Evolutionary conservation across 805 yeast species (phyloP).

Genomic region (Maudiozyma barnettii): DNA sequence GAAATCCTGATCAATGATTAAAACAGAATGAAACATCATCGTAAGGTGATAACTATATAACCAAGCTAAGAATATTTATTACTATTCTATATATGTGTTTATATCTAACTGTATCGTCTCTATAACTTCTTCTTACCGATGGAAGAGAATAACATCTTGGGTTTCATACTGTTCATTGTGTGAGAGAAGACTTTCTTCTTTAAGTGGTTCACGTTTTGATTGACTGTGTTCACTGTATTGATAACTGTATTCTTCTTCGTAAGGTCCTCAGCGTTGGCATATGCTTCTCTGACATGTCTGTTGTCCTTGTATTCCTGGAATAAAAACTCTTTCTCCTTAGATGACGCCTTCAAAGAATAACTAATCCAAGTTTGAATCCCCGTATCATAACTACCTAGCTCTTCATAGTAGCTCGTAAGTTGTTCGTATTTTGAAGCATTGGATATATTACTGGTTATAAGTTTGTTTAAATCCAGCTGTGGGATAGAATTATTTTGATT

Average conservation of each 20-base stretch:
- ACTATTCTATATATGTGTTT: no score
- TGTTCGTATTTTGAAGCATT: slow-evolving; percentile 21
- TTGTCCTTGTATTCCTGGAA: slow-evolving; percentile 34
- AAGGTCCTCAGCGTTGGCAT: slow-evolving; percentile 47
- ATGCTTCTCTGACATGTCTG: slow-evolving; percentile 52
- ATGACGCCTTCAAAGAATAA: slow-evolving; percentile 25
- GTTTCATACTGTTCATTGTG: slow-evolving; percentile 33
- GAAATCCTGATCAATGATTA: no score
- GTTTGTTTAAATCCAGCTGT: slow-evolving; percentile 34
- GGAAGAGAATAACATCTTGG: slow-evolving; percentile 42
- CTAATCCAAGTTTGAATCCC: slow-evolving; percentile 52
- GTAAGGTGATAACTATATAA: no score
- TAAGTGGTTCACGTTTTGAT: slow-evolving; percentile 42
- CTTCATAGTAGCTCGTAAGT: slow-evolving; percentile 25
- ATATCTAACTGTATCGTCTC: no score
- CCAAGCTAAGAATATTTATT: no score
- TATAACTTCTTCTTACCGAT: slow-evolving; percentile 41
- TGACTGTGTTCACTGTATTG: slow-evolving; percentile 34
- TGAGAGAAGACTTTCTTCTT: slow-evolving; percentile 41
- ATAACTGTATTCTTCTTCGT: slow-evolving; percentile 31
- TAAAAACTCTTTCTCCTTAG: slow-evolving; percentile 20
- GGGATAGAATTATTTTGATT: slow-evolving; percentile 33
- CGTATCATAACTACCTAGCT: slow-evolving; percentile 38
- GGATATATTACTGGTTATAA: slow-evolving; percentile 25
- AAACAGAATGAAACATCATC: no score